These are phyloP conservation scores for Ramalina intermedia DNA, from an alignment of 495 filamentous ascomycete species.

Conservation along the genomic window DNA sequence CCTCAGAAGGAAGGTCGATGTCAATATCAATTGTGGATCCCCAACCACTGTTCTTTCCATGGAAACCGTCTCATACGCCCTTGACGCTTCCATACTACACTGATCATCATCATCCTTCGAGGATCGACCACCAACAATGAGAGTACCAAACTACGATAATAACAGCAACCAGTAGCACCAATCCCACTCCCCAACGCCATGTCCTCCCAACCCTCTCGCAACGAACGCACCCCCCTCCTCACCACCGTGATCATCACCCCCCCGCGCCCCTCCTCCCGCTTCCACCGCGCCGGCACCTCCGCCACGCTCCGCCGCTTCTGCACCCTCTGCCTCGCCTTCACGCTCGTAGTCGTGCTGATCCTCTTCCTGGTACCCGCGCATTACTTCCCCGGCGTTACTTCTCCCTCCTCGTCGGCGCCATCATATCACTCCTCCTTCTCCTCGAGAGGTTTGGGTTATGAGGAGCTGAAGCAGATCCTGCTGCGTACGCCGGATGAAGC, in stretches of 20 bases:
- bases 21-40: too few relatives aligned
- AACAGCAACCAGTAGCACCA: too few relatives aligned
- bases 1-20: too few relatives aligned
- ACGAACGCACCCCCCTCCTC: slow-evolving; percentile 49
- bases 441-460: slow-evolving; percentile 35
- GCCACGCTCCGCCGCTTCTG: slow-evolving; percentile 56
- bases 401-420: slow-evolving; percentile 26
- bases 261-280: slow-evolving; percentile 19
- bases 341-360: slow-evolving; percentile 42
- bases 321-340: slow-evolving; percentile 42
- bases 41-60: too few relatives aligned
- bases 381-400: slow-evolving; percentile 18
- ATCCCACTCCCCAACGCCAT: not conserved
- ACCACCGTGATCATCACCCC: slow-evolving; percentile 36
- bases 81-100: too few relatives aligned
- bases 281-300: slow-evolving; percentile 47
- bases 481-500: slow-evolving; percentile 53
- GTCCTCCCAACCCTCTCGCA: slow-evolving; percentile 1
- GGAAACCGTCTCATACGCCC: too few relatives aligned
- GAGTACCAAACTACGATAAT: too few relatives aligned
- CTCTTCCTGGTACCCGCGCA: slow-evolving; percentile 46
- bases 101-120: too few relatives aligned
- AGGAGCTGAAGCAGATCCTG: slow-evolving; percentile 57
- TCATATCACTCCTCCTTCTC: slow-evolving; percentile 25
- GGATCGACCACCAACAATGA: too few relatives aligned